Base-by-base conservation (phyloP, 2,329 filamentous ascomycete species). In the Endocalyx cinctus region DNA sequence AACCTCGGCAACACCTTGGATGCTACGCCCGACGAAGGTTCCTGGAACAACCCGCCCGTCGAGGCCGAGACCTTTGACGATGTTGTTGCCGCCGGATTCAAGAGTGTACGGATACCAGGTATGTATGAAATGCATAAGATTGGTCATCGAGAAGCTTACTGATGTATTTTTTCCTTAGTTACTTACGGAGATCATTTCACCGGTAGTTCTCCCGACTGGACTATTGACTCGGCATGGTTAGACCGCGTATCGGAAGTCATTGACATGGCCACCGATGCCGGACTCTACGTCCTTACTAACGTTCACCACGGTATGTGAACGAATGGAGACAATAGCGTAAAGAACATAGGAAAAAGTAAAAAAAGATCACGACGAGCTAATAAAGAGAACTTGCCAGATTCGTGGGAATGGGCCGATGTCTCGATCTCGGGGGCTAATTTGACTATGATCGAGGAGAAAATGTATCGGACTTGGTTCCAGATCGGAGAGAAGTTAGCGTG, bases 1-100 rank as follows among this genome's bases (percentile, higher is more conserved):
- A 79, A 79, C 42, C 45, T 78, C 7, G 76, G 75, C 8, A 79
- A 79, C 35, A 77, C 73, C 0, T 62, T 79, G 18, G 77, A 79
- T 47, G 72, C 73, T 2, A 54, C 66, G 6, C 67, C 73, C 5
- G 59, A 67, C 30, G 76, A 80, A 48, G 73, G 71, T 5, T 70
- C 66, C 3, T 80, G 74, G 75, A 74, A 74, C 42, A 79, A 79
- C 36, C 60, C 66, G 0, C 63, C 69, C 0, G 72, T 77, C 1
- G 57, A 65, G 5, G 58, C 57, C 3, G 49, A 51, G 2, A 76
- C 72, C 0, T 74, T 80, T 36, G 60, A 71, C 27, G 58, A 68
- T 31, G 61, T 74, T 20, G 70, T 73, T 46, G 55, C 59, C 2
- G 62, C 69, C 1, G 75, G 75, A 0, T 79, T 76, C 58, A 77